These are phyloP conservation scores for Berkeleyomyces basicola DNA, from an alignment of 2,329 filamentous ascomycete genomes.

Conservation along the genomic window DNA sequence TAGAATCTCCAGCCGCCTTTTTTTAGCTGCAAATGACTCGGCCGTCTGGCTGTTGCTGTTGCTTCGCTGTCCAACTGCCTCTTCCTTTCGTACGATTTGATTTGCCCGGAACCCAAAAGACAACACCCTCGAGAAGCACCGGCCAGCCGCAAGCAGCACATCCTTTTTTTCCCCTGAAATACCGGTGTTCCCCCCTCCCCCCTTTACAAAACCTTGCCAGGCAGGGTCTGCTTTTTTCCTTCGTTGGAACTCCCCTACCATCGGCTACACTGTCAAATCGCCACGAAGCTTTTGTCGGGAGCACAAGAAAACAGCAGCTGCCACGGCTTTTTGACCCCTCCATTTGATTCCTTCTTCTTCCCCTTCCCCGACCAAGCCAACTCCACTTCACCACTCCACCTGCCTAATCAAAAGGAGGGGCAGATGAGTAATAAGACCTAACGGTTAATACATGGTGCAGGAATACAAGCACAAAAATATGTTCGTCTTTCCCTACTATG, in stretches of 20 bases:
- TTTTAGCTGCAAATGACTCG: background rate
- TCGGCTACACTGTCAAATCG: background rate
- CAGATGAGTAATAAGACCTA: background rate
- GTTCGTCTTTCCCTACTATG: background rate
- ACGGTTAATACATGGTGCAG: background rate
- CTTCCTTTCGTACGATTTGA: background rate
- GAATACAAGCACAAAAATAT: background rate
- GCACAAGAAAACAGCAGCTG: background rate
- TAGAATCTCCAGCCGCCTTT: background rate
- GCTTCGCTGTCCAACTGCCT: background rate
- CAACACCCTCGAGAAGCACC: background rate
- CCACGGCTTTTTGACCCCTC: slow-evolving; percentile 2
- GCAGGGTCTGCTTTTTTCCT: background rate
- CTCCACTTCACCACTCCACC: background rate
- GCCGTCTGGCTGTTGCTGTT: background rate
- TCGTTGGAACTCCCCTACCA: background rate
- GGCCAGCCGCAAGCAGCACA: background rate
- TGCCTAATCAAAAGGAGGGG: background rate
- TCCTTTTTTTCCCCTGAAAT: background rate
- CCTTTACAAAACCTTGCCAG: background rate
- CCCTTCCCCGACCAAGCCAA: background rate
- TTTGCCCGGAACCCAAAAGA: background rate
- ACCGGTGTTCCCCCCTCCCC: background rate
- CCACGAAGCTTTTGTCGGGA: background rate
- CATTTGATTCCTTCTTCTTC: background rate